phyloP scores from a whole-genome alignment of 768 basidiomycete species.

The Mrakia gelida region DNA sequence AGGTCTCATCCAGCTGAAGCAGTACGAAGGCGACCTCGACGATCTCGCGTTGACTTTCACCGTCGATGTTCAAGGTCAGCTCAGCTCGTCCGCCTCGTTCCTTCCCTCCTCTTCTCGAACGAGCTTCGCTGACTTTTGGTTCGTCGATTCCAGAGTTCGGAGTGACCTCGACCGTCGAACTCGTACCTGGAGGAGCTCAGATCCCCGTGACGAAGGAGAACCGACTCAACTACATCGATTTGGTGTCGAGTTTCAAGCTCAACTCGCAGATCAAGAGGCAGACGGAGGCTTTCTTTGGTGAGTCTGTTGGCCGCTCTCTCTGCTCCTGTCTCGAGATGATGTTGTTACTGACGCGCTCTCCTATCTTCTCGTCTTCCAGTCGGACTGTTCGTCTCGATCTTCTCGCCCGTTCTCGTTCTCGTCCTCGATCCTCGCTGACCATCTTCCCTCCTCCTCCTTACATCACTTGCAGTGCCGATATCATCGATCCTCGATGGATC shows the following conservation, averaged over 20 bases:
- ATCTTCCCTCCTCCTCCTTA: neutral
- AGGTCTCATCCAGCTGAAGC: slow-evolving; percentile 61
- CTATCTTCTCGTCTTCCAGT: neutral
- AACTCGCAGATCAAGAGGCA: slow-evolving; percentile 57
- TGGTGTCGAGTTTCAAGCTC: slow-evolving; percentile 80
- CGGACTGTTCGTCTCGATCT: neutral
- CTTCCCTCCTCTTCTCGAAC: neutral
- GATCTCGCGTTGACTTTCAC: slow-evolving; percentile 88
- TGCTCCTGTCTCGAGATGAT: neutral
- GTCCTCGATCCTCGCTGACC: too few species aligned
- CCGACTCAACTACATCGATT: slow-evolving; percentile 79
- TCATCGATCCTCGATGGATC: slow-evolving; percentile 88
- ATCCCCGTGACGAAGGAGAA: slow-evolving; percentile 84
- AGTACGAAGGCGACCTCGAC: slow-evolving; percentile 77
- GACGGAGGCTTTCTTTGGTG: slow-evolving; percentile 59
- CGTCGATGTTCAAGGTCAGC: slow-evolving; percentile 73
- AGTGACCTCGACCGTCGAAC: slow-evolving; percentile 65
- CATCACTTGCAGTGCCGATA: slow-evolving; percentile 51
- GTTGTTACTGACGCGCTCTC: neutral
- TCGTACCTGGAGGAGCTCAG: slow-evolving; percentile 75
- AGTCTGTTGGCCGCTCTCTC: neutral
- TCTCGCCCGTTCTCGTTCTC: neutral
- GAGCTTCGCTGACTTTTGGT: too few species aligned
- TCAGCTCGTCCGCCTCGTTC: neutral
- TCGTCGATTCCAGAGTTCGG: slow-evolving; percentile 63